Evolutionary conservation across 148 eudicot species (phyloP).

Genomic region (Linanthus parryae): DNA sequence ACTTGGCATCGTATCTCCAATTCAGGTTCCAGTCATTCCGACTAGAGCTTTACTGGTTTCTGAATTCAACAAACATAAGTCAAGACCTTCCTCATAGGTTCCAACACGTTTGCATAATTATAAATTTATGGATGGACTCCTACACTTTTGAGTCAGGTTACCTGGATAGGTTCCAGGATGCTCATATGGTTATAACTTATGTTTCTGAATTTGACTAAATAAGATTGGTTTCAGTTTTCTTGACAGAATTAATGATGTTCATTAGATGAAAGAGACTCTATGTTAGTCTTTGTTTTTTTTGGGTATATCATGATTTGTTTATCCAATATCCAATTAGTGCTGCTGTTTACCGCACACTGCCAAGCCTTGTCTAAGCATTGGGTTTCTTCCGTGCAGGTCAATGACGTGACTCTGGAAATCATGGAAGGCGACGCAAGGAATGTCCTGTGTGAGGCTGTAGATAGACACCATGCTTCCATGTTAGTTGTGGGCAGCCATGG

Average conservation of each 20-base stretch:
- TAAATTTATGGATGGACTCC: no score
- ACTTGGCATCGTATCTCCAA: no score
- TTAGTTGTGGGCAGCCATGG: slow-evolving; percentile 81
- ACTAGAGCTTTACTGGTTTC: no score
- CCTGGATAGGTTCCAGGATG: no score
- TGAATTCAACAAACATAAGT: no score
- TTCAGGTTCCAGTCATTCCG: no score
- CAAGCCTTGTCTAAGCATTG: neutral
- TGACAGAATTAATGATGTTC: neutral
- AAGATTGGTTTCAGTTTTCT: neutral
- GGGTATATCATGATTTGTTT: neutral
- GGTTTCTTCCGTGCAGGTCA: slow-evolving; percentile 29
- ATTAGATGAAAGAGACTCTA: neutral
- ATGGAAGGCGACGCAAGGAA: slow-evolving; percentile 82
- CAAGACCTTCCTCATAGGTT: no score
- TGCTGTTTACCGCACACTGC: neutral
- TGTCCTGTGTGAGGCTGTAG: slow-evolving; percentile 73
- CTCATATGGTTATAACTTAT: no score
- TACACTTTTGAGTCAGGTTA: no score
- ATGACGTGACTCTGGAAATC: slow-evolving; percentile 36
- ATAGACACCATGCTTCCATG: slow-evolving; percentile 61
- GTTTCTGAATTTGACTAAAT: neutral
- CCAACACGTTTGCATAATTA: no score
- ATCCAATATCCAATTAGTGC: neutral
- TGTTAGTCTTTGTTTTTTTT: neutral